A percentile compares a stretch with the other conserved stretches of the same genome.
These are phyloP conservation scores for Eimeria mitis DNA, from an alignment of 169 alveolate genomes.

Conservation along the genomic window DNA sequence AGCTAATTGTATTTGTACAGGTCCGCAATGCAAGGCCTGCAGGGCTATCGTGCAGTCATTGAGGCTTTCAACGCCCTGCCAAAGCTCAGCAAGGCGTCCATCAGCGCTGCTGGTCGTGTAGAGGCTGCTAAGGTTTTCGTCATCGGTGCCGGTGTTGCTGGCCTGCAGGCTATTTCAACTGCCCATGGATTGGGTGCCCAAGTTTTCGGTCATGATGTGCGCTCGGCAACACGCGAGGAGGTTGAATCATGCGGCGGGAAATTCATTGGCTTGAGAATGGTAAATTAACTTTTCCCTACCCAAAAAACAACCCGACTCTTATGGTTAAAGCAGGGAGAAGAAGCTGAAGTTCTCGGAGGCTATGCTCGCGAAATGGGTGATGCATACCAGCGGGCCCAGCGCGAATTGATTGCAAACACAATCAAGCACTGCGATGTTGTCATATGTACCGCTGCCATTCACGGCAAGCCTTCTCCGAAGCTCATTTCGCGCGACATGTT, in stretches of 20 bases:
- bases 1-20: background rate
- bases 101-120: conserved; percentile 96
- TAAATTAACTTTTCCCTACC: background rate
- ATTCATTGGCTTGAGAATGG: conserved; percentile 80
- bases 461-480: conserved; percentile 96
- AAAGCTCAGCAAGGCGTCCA: conserved; percentile 92
- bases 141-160: conserved; percentile 99
- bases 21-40: conserved; percentile 82
- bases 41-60: conserved; percentile 97
- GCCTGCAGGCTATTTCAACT: conserved; percentile 97
- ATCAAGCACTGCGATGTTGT: conserved; percentile 93
- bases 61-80: conserved; percentile 96
- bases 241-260: conserved; percentile 93
- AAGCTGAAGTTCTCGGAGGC: conserved; percentile 90
- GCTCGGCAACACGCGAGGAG: conserved; percentile 93
- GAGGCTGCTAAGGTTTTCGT: conserved; percentile 96
- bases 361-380: conserved; percentile 93
- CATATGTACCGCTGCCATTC: conserved; percentile 94
- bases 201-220: conserved; percentile 94
- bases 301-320: background rate
- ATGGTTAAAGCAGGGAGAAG: conserved; percentile 67
- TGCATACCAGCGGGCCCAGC: conserved; percentile 89
- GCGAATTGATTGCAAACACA: conserved; percentile 87
- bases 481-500: conserved; percentile 91
- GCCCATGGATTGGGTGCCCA: conserved; percentile 93